phyloP scores from a whole-genome alignment of 257 asterid genomes.

The Eustoma russellianum region DNA sequence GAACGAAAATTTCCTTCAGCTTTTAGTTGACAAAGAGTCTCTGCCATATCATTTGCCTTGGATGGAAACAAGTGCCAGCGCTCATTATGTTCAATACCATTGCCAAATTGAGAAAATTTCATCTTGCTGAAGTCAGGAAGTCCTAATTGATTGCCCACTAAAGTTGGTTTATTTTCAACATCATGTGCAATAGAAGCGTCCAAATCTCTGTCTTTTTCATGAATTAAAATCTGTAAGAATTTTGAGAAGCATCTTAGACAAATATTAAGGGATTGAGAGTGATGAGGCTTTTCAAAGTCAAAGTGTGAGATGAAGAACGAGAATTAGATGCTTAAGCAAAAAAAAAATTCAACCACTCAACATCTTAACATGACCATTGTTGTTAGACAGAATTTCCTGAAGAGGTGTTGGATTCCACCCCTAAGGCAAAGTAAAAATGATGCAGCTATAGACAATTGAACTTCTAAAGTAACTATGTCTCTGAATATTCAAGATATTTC shows the following conservation, averaged over 20 bases:
- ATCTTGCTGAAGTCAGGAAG: constrained; percentile 23
- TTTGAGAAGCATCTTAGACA: constrained; percentile 29
- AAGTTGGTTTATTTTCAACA: constrained; percentile 15
- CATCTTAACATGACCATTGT: too few species aligned
- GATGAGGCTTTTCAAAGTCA: too few species aligned
- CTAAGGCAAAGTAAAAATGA: background rate
- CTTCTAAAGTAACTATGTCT: background rate
- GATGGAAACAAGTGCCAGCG: constrained; percentile 22
- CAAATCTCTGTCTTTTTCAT: constrained; percentile 33
- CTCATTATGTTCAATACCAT: constrained; percentile 24
- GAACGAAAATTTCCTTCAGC: constrained; percentile 18
- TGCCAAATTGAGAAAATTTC: constrained; percentile 28
- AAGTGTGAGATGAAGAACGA: too few species aligned
- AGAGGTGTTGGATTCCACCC: too few species aligned
- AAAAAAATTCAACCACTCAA: too few species aligned
- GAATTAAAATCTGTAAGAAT: constrained; percentile 44
- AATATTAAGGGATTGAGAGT: too few species aligned
- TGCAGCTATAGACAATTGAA: background rate
- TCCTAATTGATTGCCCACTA: constrained; percentile 16
- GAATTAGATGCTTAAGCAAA: too few species aligned
- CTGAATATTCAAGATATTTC: constrained; percentile 6
- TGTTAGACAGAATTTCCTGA: too few species aligned
- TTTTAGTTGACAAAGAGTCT: constrained; percentile 28
- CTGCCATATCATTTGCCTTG: constrained; percentile 22
- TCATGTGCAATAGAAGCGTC: constrained; percentile 30